Base-by-base conservation (phyloP, 2,329 filamentous ascomycete genomes). In the Aspergillus sp. region DNA sequence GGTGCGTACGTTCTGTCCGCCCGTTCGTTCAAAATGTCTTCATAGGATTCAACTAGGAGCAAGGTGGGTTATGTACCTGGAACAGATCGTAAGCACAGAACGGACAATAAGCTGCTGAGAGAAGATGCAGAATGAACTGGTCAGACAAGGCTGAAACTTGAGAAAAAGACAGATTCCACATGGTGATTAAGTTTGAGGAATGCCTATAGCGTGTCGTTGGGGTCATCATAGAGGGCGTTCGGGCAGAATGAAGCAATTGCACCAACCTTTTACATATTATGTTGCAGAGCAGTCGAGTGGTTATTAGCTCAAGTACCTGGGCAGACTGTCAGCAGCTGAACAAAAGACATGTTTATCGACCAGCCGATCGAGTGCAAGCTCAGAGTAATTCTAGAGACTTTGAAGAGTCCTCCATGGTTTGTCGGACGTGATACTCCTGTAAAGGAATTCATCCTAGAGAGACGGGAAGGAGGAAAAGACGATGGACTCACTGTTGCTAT, bases 81-180 rank as follows among this genome's bases (percentile, higher is more conserved):
- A 36, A 40, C 15, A 44, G 19, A 30, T 37, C 47, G 47, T 59
- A 55, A 59, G 55, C 47, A 34, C 38, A 36, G 40, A 34, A 44
- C 43, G 42, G 36, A 35, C 37, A 33, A 28, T 26, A 36, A 33
- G 34, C 37, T 16, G 15, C 17, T 47, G 35, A 37, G 37, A 31
- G 48, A 36, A 28, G 34, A 35, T 41, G 35, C 26, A 29, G 39
- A 36, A 32, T 28, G 27, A 34, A 40, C 28, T 39, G 51, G 61
- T 78, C 74, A 78, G 73, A 78, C 74, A 78, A 78, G 74, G 74
- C 74, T 78, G 74, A 78, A 78, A 78, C 74, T 78, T 74, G 58
- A 66, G 57, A 50, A 27, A 60, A 49, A 47, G 67, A 75, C 71
- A 72, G 66, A 68, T 72, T 77, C 73, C 69, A 76, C 73, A 77